These are phyloP conservation scores for Galerina marginata DNA, from an alignment of 768 basidiomycete genomes.

Conservation along the genomic window DNA sequence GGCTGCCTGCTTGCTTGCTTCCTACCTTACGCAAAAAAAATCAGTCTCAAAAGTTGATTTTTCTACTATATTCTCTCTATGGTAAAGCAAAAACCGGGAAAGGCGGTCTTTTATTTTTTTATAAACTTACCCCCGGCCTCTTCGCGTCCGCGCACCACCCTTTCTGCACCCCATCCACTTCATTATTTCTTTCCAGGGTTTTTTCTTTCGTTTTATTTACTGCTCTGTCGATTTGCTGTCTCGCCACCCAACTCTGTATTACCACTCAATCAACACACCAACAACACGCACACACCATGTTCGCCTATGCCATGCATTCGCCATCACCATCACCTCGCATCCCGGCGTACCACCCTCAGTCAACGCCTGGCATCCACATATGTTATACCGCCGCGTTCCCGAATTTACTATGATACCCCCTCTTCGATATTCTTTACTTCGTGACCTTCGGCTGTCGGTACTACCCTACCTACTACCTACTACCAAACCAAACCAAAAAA, in stretches of 20 bases:
- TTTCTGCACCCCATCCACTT: constrained; percentile 10
- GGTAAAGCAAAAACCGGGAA: constrained; percentile 3
- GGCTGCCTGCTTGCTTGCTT: background rate
- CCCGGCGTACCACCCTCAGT: constrained; percentile 3
- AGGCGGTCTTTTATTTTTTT: constrained; percentile 12
- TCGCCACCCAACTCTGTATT: constrained; percentile 13
- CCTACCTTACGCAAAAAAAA: background rate
- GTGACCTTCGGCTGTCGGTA: background rate
- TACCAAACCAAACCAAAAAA: constrained; percentile 1
- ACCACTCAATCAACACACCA: constrained; percentile 3
- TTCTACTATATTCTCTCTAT: constrained; percentile 4
- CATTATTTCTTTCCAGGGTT: constrained; percentile 9
- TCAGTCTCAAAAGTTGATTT: background rate
- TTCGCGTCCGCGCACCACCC: constrained; percentile 6
- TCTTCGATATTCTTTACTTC: background rate
- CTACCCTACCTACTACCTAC: constrained; percentile 8
- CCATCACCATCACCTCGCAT: constrained; percentile 1
- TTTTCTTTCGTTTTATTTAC: constrained; percentile 7
- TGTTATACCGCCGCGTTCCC: constrained; percentile 14
- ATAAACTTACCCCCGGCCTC: constrained; percentile 5
- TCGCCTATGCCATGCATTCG: constrained; percentile 9
- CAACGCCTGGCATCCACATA: constrained; percentile 8
- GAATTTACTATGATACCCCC: constrained; percentile 8
- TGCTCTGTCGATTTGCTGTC: constrained; percentile 19
- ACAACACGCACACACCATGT: constrained; percentile 3